phyloP scores from a whole-genome alignment of 140 eudicot species.

The Senecio squalidus region DNA sequence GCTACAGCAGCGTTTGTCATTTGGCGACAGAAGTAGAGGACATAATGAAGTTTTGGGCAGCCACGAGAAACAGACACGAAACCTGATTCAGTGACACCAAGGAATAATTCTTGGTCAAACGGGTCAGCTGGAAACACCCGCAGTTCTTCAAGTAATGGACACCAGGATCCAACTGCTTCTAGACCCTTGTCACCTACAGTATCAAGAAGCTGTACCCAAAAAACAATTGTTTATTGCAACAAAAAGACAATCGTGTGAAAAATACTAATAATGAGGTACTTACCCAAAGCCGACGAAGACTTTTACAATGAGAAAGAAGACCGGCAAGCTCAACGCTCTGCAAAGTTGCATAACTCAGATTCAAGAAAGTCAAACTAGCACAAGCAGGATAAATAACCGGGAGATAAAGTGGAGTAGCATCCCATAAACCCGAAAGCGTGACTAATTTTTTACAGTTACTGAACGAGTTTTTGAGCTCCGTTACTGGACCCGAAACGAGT shows the following conservation, averaged over 20 bases:
- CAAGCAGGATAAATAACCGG: conserved; percentile 64
- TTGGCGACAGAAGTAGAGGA: conserved; percentile 82
- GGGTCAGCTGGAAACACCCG: conserved; percentile 85
- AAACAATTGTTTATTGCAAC: not conserved
- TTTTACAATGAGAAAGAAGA: conserved; percentile 57
- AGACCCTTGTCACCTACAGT: conserved; percentile 80
- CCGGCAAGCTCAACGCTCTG: conserved; percentile 50
- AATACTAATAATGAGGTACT: conserved; percentile 14
- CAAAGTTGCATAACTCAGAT: conserved; percentile 57
- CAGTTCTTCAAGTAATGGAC: conserved; percentile 78
- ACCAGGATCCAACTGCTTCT: conserved; percentile 68
- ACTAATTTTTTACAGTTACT: conserved; percentile 42
- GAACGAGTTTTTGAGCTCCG: conserved; percentile 41
- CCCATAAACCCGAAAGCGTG: conserved; percentile 81
- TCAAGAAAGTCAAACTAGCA: conserved; percentile 50
- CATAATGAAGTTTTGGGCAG: conserved; percentile 67
- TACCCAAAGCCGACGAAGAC: conserved; percentile 89
- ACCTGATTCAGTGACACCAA: conserved; percentile 72
- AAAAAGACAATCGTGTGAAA: not conserved
- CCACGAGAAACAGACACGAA: conserved; percentile 69
- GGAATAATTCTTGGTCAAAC: conserved; percentile 36
- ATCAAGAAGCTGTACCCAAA: conserved; percentile 59
- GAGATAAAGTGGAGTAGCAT: conserved; percentile 50
- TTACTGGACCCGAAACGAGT: conserved; percentile 32
- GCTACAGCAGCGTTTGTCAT: conserved; percentile 88